A percentile compares a stretch with the other conserved stretches of the same genome.
Evolutionary conservation across 257 asterid genomes (phyloP).

Genomic region (Solanum piurae): DNA sequence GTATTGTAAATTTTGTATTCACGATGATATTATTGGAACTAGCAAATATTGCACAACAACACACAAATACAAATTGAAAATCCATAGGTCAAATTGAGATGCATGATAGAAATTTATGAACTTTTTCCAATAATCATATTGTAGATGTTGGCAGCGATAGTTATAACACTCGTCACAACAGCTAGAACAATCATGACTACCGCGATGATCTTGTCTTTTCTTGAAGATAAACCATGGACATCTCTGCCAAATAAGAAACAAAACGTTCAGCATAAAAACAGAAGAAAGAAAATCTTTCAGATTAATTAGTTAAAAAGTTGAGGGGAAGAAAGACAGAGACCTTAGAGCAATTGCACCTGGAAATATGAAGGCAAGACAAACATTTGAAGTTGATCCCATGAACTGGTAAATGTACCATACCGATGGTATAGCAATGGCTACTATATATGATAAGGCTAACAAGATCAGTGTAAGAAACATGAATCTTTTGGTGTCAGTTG

Average conservation of each 20-base stretch:
- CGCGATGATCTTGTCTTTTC: slow-evolving; percentile 68
- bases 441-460: slow-evolving; percentile 43
- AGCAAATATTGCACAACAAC: neutral
- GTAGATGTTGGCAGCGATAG: slow-evolving; percentile 73
- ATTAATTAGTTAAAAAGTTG: neutral
- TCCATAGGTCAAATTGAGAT: neutral
- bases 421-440: slow-evolving; percentile 71
- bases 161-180: slow-evolving; percentile 57
- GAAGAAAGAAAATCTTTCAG: neutral
- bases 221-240: slow-evolving; percentile 59
- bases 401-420: slow-evolving; percentile 95
- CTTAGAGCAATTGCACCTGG: slow-evolving; percentile 81
- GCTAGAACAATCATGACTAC: slow-evolving; percentile 54
- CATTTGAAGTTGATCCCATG: slow-evolving; percentile 89
- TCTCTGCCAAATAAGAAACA: slow-evolving; percentile 40
- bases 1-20: neutral
- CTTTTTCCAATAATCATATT: slow-evolving; percentile 21
- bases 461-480: slow-evolving; percentile 37
- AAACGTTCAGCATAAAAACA: neutral
- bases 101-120: neutral
- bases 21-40: neutral
- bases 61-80: neutral
- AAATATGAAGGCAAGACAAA: slow-evolving; percentile 80
- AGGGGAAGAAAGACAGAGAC: slow-evolving; percentile 16
- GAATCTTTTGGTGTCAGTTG: slow-evolving; percentile 48